Evolutionary conservation across 257 asterid genomes (phyloP).

Genomic region (Phtheirospermum japonicum): DNA sequence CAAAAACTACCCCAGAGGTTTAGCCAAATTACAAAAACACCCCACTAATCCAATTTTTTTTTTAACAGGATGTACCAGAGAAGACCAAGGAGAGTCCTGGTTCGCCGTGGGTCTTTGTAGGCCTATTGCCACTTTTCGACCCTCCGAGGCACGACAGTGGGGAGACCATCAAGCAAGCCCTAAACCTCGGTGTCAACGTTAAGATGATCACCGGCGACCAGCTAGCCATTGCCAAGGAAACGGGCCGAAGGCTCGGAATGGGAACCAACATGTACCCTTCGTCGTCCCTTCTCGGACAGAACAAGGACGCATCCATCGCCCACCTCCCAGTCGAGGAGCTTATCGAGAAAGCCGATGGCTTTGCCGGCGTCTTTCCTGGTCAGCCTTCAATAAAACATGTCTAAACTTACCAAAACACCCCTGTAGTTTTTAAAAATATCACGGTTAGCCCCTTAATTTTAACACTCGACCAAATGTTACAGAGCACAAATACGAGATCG

Average conservation of each 20-base stretch:
- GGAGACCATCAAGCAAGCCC: conserved; percentile 69
- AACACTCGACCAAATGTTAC: neutral
- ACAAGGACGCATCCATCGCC: conserved; percentile 49
- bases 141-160: conserved; percentile 90
- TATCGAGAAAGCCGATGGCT: conserved; percentile 60
- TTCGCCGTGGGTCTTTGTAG: conserved; percentile 64
- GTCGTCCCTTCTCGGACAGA: conserved; percentile 57
- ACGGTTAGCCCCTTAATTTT: too few species aligned
- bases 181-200: conserved; percentile 73
- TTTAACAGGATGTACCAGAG: conserved; percentile 51
- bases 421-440: too few species aligned
- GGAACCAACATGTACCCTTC: conserved; percentile 68
- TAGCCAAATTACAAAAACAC: neutral
- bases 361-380: conserved; percentile 67
- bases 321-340: conserved; percentile 48
- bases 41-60: neutral
- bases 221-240: conserved; percentile 59
- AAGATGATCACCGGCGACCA: conserved; percentile 86
- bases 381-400: neutral
- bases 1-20: neutral
- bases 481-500: conserved; percentile 61
- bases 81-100: conserved; percentile 69
- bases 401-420: too few species aligned
- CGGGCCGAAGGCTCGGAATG: conserved; percentile 63
- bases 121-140: conserved; percentile 73